phyloP scores from a whole-genome alignment of 805 yeast species.

The Lachancea lanzarotensis region DNA sequence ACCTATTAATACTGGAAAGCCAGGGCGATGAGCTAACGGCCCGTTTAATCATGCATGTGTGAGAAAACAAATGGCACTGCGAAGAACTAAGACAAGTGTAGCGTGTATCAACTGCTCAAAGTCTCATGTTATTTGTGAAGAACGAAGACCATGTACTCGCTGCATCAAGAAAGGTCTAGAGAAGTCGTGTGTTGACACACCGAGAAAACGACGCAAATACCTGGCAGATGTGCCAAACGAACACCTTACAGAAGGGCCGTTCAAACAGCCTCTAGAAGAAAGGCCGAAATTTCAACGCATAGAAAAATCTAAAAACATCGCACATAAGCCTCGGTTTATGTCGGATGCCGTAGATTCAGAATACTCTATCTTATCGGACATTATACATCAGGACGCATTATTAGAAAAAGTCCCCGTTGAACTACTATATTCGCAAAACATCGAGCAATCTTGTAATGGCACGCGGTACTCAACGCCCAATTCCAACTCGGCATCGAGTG shows the following conservation, averaged over 20 bases:
- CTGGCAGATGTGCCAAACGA: slow-evolving; percentile 51
- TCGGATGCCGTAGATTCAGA: slow-evolving; percentile 71
- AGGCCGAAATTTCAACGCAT: slow-evolving; percentile 20
- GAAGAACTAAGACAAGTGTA: slow-evolving; percentile 63
- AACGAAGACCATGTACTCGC: slow-evolving; percentile 70
- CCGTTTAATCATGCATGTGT: not conserved
- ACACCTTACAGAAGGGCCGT: slow-evolving; percentile 11
- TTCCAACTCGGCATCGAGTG: slow-evolving; percentile 3
- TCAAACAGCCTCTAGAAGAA: slow-evolving; percentile 5
- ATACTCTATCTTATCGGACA: slow-evolving; percentile 60
- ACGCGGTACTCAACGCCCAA: slow-evolving; percentile 9
- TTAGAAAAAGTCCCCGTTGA: slow-evolving; percentile 24
- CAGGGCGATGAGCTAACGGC: slow-evolving; percentile 3
- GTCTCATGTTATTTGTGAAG: slow-evolving; percentile 90
- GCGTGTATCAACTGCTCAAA: slow-evolving; percentile 90
- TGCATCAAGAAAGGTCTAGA: slow-evolving; percentile 66
- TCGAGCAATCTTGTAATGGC: not conserved
- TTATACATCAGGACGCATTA: slow-evolving; percentile 40
- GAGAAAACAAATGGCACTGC: slow-evolving; percentile 9
- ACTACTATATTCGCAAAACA: slow-evolving; percentile 13
- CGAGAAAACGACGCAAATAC: slow-evolving; percentile 79
- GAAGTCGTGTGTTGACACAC: slow-evolving; percentile 79
- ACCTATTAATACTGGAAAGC: not conserved
- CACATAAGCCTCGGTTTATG: slow-evolving; percentile 41
- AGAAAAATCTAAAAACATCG: slow-evolving; percentile 19